Percentiles rank a stretch among this genome's conserved stretches.
Conservation (phyloP, 176 grass and related monocot genomes). For the Carex parvula region DNA sequence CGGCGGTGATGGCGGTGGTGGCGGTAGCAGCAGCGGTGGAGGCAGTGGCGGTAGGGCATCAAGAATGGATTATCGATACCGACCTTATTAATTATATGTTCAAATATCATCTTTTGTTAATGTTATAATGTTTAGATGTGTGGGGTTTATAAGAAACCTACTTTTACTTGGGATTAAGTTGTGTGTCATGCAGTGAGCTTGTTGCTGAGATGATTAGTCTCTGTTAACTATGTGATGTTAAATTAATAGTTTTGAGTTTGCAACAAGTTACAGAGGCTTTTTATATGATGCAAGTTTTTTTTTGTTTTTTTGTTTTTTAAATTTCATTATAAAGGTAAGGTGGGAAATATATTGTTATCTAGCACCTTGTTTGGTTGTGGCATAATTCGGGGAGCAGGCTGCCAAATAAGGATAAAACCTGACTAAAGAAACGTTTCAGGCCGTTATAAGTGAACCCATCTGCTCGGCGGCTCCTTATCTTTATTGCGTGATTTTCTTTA, state of each 20-base stretch:
- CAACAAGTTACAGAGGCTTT: neutral
- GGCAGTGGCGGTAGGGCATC: conserved; percentile 45
- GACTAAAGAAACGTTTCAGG: too few relatives aligned
- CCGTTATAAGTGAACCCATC: too few relatives aligned
- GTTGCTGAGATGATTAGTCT: neutral
- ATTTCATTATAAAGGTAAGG: neutral
- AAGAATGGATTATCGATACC: conserved; percentile 64
- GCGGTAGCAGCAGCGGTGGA: neutral
- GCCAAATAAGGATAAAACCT: too few relatives aligned
- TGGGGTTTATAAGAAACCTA: neutral
- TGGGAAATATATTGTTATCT: neutral
- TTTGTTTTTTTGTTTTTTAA: too few relatives aligned
- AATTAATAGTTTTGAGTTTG: neutral
- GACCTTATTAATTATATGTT: conserved; percentile 52
- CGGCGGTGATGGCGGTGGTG: neutral
- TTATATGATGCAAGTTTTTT: neutral
- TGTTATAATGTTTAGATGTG: neutral
- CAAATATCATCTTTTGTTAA: neutral
- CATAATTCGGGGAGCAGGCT: too few relatives aligned
- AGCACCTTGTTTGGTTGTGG: neutral
- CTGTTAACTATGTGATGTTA: neutral
- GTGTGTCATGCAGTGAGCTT: neutral
- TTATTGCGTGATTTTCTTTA: too few relatives aligned
- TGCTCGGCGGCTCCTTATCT: too few relatives aligned
- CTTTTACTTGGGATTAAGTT: neutral